Base-by-base conservation (phyloP, 228 moss, liverwort and hornwort species). In the Sphagnum magellanicum region DNA sequence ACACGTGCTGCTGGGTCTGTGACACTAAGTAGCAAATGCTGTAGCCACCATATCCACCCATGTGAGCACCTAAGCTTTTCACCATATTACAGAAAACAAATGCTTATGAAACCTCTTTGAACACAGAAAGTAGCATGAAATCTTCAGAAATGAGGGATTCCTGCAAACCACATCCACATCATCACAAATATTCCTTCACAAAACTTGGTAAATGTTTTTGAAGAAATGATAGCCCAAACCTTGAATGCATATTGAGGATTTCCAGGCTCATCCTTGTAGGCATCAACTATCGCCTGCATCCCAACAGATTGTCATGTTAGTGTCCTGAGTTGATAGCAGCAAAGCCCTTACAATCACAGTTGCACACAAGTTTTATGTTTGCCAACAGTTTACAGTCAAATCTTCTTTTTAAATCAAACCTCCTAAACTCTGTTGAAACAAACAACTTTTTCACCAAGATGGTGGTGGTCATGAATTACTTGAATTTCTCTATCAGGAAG, bases 401-500 rank as follows among this genome's bases (percentile, higher is more conserved):
- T 32, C 32, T 32, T 32, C 32, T 32, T 32, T 32, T 32, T 32
- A 32, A 32, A 32, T 32, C 32, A 32, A 32, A 32, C 32, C 32
- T 32, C 32, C 32, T 32, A 32, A 32, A 32, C 32, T 32, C 32
- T 32, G 32, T 32, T 32, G 32, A 32, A 3, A 32, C 32, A 3
- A 32, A 32, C 32, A 32, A 32, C 32, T 32, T 32, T 32, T 32
- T 32, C 32, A 32, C 32, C 32, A 32, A 32, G 32, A 32, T 32
- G 32, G 32, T 0, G 3, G 32, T 32, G 32, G 32, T 32, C 32
- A 32, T 32, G 32, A 32, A 32, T 87, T 71, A 92, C 95, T 81
- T 95, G 95, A 50, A 90, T 84, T 77, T 98, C 97, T 32, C 91
- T 81, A 67, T 91, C 97, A 49, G 93, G 90, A 64, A 98, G 81